These are phyloP conservation scores for Hordeum pubiflorum DNA, from an alignment of 202 grass and related monocot genomes.

Conservation along the genomic window DNA sequence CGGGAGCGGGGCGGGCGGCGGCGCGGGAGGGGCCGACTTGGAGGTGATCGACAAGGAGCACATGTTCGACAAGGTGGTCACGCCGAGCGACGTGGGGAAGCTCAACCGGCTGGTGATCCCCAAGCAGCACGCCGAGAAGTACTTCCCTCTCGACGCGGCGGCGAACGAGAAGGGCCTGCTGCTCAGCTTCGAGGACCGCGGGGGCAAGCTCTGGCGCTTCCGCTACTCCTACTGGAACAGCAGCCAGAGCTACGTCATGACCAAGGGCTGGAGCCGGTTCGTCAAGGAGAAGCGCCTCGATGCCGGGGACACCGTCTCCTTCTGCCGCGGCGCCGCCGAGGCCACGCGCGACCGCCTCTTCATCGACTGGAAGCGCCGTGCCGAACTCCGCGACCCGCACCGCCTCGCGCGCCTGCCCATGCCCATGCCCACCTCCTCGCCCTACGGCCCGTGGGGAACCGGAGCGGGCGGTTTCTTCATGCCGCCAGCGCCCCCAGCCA, in stretches of 20 bases:
- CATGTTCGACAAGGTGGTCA: slow-evolving; percentile 96
- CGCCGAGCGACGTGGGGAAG: slow-evolving; percentile 89
- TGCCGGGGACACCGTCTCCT: slow-evolving; percentile 78
- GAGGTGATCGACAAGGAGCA: slow-evolving; percentile 74
- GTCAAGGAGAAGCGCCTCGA: slow-evolving; percentile 78
- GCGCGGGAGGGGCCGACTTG: slow-evolving; percentile 12
- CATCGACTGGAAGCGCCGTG: slow-evolving; percentile 74
- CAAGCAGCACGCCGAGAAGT: slow-evolving; percentile 86
- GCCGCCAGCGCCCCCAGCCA: slow-evolving; percentile 49
- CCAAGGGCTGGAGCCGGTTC: slow-evolving; percentile 93
- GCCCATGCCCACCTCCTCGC: slow-evolving; percentile 28
- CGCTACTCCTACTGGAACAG: slow-evolving; percentile 97
- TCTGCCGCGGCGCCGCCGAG: slow-evolving; percentile 43
- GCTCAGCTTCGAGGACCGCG: slow-evolving; percentile 72
- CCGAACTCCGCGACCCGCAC: slow-evolving; percentile 32
- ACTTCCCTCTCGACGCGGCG: slow-evolving; percentile 67
- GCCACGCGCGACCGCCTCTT: slow-evolving; percentile 61
- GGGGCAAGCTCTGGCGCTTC: slow-evolving; percentile 72
- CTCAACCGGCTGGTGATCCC: slow-evolving; percentile 95
- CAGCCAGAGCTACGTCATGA: slow-evolving; percentile 97
- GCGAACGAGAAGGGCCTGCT: slow-evolving; percentile 69
- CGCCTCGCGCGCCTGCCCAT: slow-evolving; percentile 36
- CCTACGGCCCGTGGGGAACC: slow-evolving; percentile 38
- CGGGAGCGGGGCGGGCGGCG: slow-evolving; percentile 27
- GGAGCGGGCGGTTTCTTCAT: slow-evolving; percentile 35